Evolutionary conservation across 2,329 filamentous ascomycete species (phyloP).

Genomic region (Talaromyces sp.): DNA sequence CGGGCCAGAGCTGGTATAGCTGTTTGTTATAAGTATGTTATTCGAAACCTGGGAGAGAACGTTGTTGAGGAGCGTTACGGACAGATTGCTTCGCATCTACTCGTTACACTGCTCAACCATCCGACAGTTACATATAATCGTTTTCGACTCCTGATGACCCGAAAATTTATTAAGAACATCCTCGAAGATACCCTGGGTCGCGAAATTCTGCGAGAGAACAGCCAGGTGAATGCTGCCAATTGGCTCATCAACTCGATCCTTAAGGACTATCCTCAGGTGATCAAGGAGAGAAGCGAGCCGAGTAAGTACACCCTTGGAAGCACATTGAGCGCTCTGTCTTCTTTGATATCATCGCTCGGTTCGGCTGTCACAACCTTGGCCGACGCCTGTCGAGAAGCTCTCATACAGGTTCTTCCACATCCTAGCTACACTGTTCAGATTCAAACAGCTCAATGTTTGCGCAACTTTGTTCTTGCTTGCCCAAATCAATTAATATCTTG

Average conservation of each 20-base stretch:
- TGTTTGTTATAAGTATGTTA: slow-evolving; percentile 78
- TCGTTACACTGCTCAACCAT: slow-evolving; percentile 75
- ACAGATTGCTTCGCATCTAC: slow-evolving; percentile 75
- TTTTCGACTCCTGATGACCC: slow-evolving; percentile 78
- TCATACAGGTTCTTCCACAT: slow-evolving; percentile 88
- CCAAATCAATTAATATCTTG: slow-evolving; percentile 88
- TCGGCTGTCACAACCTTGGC: slow-evolving; percentile 77
- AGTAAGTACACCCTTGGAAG: slow-evolving; percentile 80
- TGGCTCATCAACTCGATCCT: slow-evolving; percentile 81
- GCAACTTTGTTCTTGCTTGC: slow-evolving; percentile 82
- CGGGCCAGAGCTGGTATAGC: slow-evolving; percentile 77
- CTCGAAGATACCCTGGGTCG: slow-evolving; percentile 79
- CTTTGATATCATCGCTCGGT: slow-evolving; percentile 74
- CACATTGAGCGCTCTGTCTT: slow-evolving; percentile 72
- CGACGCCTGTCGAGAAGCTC: slow-evolving; percentile 77
- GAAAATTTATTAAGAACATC: slow-evolving; percentile 79
- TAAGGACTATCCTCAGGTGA: slow-evolving; percentile 87
- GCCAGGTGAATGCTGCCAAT: slow-evolving; percentile 77
- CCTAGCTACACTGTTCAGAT: slow-evolving; percentile 96
- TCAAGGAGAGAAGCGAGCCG: slow-evolving; percentile 84
- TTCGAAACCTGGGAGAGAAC: slow-evolving; percentile 74
- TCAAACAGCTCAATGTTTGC: slow-evolving; percentile 79
- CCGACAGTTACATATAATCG: slow-evolving; percentile 75
- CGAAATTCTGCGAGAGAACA: slow-evolving; percentile 81
- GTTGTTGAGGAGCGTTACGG: slow-evolving; percentile 80